These are phyloP conservation scores for Pseudozyma sp. DNA, from an alignment of 1,284 basidiomycete genomes.

Conservation along the genomic window DNA sequence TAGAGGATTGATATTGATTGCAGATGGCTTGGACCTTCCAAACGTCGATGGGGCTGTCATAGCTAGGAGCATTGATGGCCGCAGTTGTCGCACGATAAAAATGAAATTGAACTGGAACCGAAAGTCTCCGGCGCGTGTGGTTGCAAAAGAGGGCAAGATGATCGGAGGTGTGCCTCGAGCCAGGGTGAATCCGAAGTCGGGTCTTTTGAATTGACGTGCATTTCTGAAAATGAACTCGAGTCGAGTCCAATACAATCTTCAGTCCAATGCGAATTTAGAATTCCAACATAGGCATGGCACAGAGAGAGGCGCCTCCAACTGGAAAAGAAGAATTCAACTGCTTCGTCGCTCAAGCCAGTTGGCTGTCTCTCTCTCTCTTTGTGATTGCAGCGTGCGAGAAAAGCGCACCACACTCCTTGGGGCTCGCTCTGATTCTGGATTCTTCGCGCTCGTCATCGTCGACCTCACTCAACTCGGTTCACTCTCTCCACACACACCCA, in stretches of 20 bases:
- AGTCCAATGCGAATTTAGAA: neutral
- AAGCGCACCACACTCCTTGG: neutral
- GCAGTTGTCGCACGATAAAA: slow-evolving; percentile 29
- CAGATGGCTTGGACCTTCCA: too few relatives aligned
- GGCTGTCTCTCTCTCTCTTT: neutral
- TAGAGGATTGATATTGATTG: neutral
- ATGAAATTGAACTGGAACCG: slow-evolving; percentile 4
- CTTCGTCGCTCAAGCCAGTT: slow-evolving; percentile 25
- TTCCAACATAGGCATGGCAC: neutral
- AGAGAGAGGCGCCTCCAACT: neutral
- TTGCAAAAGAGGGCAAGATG: slow-evolving; percentile 5
- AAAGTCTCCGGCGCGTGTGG: slow-evolving; percentile 10
- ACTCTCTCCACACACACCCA: neutral
- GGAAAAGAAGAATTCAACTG: slow-evolving; percentile 4
- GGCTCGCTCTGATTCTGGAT: neutral
- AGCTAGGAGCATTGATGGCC: neutral
- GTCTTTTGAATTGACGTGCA: neutral
- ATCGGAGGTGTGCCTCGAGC: slow-evolving; percentile 15
- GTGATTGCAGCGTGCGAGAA: slow-evolving; percentile 36
- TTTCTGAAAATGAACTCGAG: neutral
- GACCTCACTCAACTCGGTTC: neutral
- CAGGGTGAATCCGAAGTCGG: too few relatives aligned
- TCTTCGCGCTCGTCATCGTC: slow-evolving; percentile 16
- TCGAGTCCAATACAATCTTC: slow-evolving; percentile 12
- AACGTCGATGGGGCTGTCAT: too few relatives aligned